Evolutionary conservation across 768 basidiomycete species (phyloP), one percentile per base, ranked within the genome.

Genomic region (Mycena capillaripes): DNA sequence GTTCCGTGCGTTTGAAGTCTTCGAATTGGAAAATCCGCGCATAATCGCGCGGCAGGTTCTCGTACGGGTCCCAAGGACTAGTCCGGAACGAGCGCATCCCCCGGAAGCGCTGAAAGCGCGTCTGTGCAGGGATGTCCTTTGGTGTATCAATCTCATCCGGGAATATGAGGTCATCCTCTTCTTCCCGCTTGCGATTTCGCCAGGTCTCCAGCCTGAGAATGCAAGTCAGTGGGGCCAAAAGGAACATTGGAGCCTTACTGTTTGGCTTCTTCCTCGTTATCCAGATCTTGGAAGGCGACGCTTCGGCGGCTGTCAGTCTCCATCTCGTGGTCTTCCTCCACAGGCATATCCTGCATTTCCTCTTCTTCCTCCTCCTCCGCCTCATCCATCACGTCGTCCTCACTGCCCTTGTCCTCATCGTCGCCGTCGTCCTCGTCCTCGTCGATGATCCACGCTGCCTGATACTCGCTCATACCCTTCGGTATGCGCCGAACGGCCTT

Each of bases 121-220:
- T 88, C 21, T 89, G 86, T 4, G 97, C 97, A 2, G 94, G 83
- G 12, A 92, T 84, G 67, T 98, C 94, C 74, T 91, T 90, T 0
- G 97, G 97, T 0, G 98, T 99, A 77, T 99, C 97, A 14, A 97
- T 88, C 81, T 99, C 97, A 78, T 99, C 97, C 0, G 97, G 97
- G 83, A 98, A 99, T n/a, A 89, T 86, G 29, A 90, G 82, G 75
- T 98, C 95, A 60, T 95, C 92, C 42, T 91, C 89, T 76, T 95
- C 94, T 81, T 95, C 94, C 21, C 90, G 87, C 61, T 89, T 87
- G 64, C 92, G 91, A 71, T 86, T 88, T 53, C 89, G 86, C 93
- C 94, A 96, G 16, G 86, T 86, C 69, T 87, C 85, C 56, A 96
- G 81, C 78, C 95, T 96, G 75, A 29, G 30, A 52, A 38, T 38